Evolutionary conservation across 208 protist species (phyloP).

Genomic region (Acanthamoeba triangularis): DNA sequence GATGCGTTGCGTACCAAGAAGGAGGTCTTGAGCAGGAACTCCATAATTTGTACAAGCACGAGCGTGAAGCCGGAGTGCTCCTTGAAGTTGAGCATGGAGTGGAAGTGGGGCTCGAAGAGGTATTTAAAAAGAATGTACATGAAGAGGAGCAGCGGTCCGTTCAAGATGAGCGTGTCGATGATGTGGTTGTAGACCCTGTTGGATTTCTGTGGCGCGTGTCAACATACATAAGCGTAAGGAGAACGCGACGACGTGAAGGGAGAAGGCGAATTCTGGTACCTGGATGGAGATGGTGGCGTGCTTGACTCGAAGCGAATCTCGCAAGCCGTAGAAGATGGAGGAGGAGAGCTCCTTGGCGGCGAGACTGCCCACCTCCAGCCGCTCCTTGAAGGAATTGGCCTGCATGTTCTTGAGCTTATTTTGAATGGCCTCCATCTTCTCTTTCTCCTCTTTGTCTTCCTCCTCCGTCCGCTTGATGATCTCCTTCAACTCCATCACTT

Average conservation of each 20-base stretch:
- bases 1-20: constrained; percentile 9
- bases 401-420: constrained; percentile 23
- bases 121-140: constrained; percentile 63
- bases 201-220: not conserved
- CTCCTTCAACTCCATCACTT: constrained; percentile 3
- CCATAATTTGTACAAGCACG: constrained; percentile 44
- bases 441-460: constrained; percentile 34
- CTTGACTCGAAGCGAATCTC: not conserved
- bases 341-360: not conserved
- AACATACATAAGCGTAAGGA: not conserved
- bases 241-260: not conserved
- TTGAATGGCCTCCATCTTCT: constrained; percentile 46
- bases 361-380: not conserved
- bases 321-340: constrained; percentile 38
- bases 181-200: constrained; percentile 39
- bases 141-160: constrained; percentile 55
- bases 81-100: constrained; percentile 53
- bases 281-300: not conserved
- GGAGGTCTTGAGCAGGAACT: constrained; percentile 41
- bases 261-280: not conserved
- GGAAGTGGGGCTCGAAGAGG: constrained; percentile 56
- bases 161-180: constrained; percentile 51
- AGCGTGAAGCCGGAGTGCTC: not conserved
- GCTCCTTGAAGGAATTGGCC: not conserved
- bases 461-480: not conserved